Conservation (phyloP, 805 yeast species). For the Kodamaea laetipori region DNA sequence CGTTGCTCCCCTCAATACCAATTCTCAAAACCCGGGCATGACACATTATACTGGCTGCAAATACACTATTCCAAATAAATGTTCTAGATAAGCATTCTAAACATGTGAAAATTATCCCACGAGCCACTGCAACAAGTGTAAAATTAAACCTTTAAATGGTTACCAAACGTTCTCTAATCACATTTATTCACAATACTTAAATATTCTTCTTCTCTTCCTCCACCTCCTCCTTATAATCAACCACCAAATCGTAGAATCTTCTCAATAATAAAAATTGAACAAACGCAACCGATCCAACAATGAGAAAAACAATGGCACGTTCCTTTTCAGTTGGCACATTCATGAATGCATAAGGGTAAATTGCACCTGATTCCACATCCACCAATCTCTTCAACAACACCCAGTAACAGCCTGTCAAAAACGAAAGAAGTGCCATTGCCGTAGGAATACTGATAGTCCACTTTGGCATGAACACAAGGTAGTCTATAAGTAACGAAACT, state of each 20-base stretch:
- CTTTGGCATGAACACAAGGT: slow-evolving; percentile 51
- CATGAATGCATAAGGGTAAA: slow-evolving; percentile 70
- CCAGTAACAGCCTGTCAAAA: slow-evolving; percentile 55
- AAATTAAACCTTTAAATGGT: neutral
- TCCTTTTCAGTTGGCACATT: slow-evolving; percentile 49
- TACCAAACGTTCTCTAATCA: neutral
- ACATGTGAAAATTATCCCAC: no score
- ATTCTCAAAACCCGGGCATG: no score
- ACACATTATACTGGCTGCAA: neutral
- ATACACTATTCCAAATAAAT: no score
- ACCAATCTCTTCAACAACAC: slow-evolving; percentile 49
- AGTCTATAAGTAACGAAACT: slow-evolving; percentile 53
- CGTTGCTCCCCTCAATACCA: no score
- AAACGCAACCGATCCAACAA: slow-evolving; percentile 41
- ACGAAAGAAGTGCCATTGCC: slow-evolving; percentile 43
- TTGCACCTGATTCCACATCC: slow-evolving; percentile 47
- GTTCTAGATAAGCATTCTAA: no score
- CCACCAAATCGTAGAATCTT: slow-evolving; percentile 25
- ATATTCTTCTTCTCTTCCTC: slow-evolving; percentile 5
- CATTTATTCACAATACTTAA: neutral
- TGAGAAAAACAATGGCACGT: slow-evolving; percentile 50
- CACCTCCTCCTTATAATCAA: slow-evolving; percentile 13
- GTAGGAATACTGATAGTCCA: slow-evolving; percentile 37
- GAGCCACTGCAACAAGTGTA: neutral
- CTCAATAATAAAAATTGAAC: slow-evolving; percentile 33